A percentile compares a stretch with the other conserved stretches of the same genome.
These are phyloP conservation scores for Tephrocybe sp. DNA, from an alignment of 768 basidiomycete genomes.

Conservation along the genomic window DNA sequence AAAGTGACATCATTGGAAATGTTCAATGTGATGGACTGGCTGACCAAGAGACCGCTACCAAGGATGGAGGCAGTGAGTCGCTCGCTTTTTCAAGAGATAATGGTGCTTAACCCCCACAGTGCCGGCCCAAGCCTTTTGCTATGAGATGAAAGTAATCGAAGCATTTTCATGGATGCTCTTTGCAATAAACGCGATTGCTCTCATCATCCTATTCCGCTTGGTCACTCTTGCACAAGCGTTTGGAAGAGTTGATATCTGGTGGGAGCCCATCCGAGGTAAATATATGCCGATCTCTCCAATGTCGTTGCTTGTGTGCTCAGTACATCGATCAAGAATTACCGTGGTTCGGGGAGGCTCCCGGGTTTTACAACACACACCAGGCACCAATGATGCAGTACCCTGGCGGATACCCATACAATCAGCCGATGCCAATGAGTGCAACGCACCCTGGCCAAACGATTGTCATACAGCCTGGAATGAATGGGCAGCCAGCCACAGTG, in stretches of 20 bases:
- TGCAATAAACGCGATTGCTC: constrained; percentile 41
- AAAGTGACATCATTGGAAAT: constrained; percentile 68
- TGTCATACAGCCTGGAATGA: constrained; percentile 65
- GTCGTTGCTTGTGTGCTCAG: not conserved
- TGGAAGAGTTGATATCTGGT: constrained; percentile 56
- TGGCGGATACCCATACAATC: constrained; percentile 27
- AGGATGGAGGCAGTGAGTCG: constrained; percentile 53
- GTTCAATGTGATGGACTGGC: constrained; percentile 57
- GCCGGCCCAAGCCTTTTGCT: constrained; percentile 58
- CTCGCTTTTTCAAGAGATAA: not conserved
- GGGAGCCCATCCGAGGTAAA: constrained; percentile 54
- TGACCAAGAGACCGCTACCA: constrained; percentile 45
- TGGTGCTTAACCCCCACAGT: constrained; percentile 36
- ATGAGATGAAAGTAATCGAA: constrained; percentile 78
- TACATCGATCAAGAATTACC: constrained; percentile 51
- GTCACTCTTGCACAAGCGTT: constrained; percentile 53
- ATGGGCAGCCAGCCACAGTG: constrained; percentile 60
- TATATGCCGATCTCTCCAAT: constrained; percentile 1
- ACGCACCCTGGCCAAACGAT: constrained; percentile 56
- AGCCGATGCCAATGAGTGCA: constrained; percentile 36
- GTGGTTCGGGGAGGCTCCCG: constrained; percentile 76
- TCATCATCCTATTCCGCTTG: constrained; percentile 57
- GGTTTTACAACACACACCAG: constrained; percentile 49
- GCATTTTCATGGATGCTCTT: constrained; percentile 81
- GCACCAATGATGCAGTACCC: constrained; percentile 26